Percentiles rank a stretch among this genome's conserved stretches.
phyloP scores from a whole-genome alignment of 805 yeast species.

The Wickerhamomyces subpelliculosus region DNA sequence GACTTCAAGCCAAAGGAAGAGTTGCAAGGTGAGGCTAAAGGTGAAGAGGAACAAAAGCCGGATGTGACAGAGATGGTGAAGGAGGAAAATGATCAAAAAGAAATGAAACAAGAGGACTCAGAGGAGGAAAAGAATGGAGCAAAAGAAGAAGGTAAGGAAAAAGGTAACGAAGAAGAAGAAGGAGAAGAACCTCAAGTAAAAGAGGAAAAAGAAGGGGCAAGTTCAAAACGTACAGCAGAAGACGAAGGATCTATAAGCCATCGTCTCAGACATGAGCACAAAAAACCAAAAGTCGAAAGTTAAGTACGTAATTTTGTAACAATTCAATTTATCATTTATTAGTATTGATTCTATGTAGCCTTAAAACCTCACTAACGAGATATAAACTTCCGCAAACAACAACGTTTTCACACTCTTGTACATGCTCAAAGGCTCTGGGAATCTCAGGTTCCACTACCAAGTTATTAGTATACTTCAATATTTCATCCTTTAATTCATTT shows the following conservation, averaged over 20 bases:
- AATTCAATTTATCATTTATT: neutral
- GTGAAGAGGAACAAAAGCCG: neutral
- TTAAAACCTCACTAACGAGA: slow-evolving; percentile 50
- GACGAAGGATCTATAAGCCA: neutral
- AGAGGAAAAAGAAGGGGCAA: neutral
- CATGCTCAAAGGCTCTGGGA: slow-evolving; percentile 20
- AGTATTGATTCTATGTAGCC: slow-evolving; percentile 24
- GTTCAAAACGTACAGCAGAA: neutral
- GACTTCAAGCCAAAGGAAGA: slow-evolving; percentile 6
- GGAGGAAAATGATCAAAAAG: slow-evolving; percentile 2
- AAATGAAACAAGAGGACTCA: neutral
- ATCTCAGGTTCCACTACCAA: slow-evolving; percentile 22
- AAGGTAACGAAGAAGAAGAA: slow-evolving; percentile 4
- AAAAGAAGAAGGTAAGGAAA: slow-evolving; percentile 4
- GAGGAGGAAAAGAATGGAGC: neutral
- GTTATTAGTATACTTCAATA: slow-evolving; percentile 21
- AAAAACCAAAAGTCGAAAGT: neutral
- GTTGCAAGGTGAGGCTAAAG: neutral
- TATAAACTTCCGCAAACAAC: slow-evolving; percentile 71
- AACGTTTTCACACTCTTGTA: slow-evolving; percentile 18
- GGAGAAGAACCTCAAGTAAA: neutral
- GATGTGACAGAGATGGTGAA: slow-evolving; percentile 3
- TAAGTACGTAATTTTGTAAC: neutral
- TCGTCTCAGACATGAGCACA: neutral
- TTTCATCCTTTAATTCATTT: slow-evolving; percentile 16